phyloP scores from a whole-genome alignment of 176 grass and related monocot species.

The Tuctoria greenei region DNA sequence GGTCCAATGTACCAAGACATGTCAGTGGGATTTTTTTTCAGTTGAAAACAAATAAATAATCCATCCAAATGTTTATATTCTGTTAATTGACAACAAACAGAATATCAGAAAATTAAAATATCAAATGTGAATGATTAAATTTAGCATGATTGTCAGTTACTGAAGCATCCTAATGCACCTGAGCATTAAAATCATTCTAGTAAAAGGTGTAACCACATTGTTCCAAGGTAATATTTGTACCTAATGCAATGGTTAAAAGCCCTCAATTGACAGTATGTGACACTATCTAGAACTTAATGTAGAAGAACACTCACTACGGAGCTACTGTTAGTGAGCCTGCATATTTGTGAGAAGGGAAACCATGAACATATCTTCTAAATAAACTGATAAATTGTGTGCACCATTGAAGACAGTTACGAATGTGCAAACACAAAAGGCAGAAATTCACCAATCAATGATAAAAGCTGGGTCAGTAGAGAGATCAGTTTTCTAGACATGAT shows the following conservation, averaged over 20 bases:
- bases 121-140: not conserved
- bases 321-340: not conserved
- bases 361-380: not conserved
- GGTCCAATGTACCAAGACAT: not conserved
- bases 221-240: not conserved
- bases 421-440: not conserved
- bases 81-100: constrained; percentile 1
- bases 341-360: not conserved
- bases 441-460: not conserved
- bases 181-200: not conserved
- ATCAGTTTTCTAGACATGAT: not conserved
- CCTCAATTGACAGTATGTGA: not conserved
- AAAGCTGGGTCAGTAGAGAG: not conserved
- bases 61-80: not conserved
- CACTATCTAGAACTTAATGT: not conserved
- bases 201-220: not conserved
- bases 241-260: constrained; percentile 8
- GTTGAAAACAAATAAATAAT: not conserved
- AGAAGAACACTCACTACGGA: not conserved
- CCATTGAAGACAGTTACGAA: not conserved
- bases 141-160: not conserved
- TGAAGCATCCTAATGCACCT: not conserved
- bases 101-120: not conserved
- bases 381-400: not conserved
- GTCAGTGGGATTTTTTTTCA: not conserved